These are phyloP conservation scores for Crithidia bombi DNA, from an alignment of 208 protist genomes.

Conservation along the genomic window DNA sequence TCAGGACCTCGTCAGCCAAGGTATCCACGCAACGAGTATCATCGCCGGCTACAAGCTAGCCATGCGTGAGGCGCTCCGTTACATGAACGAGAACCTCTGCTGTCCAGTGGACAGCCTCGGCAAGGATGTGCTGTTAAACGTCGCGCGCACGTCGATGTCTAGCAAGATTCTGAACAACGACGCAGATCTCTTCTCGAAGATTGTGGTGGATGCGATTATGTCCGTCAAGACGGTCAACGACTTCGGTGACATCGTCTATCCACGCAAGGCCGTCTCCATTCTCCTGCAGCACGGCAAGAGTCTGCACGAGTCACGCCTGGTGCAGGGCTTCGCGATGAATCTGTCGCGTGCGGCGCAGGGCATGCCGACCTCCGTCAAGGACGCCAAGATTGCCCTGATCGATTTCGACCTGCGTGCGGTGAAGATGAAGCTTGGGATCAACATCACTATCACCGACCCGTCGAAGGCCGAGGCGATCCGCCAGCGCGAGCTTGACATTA, in stretches of 20 bases:
- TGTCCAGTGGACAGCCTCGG: constrained; percentile 89
- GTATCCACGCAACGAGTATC: constrained; percentile 99
- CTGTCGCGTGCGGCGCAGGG: constrained; percentile 96
- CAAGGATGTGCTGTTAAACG: constrained; percentile 96
- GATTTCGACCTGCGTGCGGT: constrained; percentile 98
- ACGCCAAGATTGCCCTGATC: constrained; percentile 98
- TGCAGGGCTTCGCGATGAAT: constrained; percentile 98
- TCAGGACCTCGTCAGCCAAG: constrained; percentile 96
- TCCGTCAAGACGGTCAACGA: constrained; percentile 93
- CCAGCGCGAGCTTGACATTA: constrained; percentile 97
- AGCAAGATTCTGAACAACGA: constrained; percentile 99
- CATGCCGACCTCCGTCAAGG: constrained; percentile 96
- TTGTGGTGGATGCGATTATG: constrained; percentile 94
- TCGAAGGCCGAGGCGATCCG: constrained; percentile 97
- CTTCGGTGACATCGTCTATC: constrained; percentile 95
- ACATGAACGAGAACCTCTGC: constrained; percentile 93
- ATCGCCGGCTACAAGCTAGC: constrained; percentile 99
- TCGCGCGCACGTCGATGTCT: constrained; percentile 99
- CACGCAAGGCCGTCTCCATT: constrained; percentile 98
- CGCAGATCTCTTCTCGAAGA: constrained; percentile 97
- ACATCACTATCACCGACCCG: constrained; percentile 98
- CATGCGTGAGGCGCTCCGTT: constrained; percentile 95
- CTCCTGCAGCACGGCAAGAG: constrained; percentile 98
- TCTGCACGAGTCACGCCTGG: constrained; percentile 90
- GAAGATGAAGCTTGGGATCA: constrained; percentile 98